Evolutionary conservation across 2,329 filamentous ascomycete genomes (phyloP).

Genomic region (Gliomastix tumulicola): DNA sequence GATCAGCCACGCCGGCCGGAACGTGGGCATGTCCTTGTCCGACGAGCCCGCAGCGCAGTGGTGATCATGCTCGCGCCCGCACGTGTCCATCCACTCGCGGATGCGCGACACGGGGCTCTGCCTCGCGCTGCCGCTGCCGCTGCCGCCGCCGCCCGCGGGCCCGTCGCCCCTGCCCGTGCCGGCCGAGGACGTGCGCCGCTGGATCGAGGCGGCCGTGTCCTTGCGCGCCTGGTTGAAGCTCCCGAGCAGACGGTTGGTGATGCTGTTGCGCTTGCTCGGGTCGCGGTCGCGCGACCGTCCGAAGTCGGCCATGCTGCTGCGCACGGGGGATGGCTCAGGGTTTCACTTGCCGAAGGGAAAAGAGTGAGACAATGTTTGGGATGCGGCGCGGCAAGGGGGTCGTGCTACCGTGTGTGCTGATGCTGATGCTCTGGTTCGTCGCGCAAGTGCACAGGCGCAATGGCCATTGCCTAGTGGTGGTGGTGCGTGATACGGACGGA

Average conservation of each 20-base stretch:
- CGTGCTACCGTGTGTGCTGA: no score
- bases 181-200: slow-evolving; percentile 21
- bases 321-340: no score
- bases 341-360: no score
- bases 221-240: slow-evolving; percentile 23
- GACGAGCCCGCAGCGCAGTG: slow-evolving; percentile 22
- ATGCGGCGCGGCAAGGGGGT: no score
- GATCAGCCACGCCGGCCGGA: slow-evolving; percentile 32
- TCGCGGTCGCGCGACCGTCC: slow-evolving; percentile 13
- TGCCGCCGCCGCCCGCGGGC: not conserved
- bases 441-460: no score
- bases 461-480: no score
- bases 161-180: slow-evolving; percentile 10
- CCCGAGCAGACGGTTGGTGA: slow-evolving; percentile 28
- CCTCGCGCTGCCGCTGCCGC: not conserved
- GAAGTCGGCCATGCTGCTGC: slow-evolving; percentile 4
- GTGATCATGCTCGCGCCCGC: slow-evolving; percentile 30
- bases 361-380: no score
- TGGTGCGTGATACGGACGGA: no score
- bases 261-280: slow-evolving; percentile 28
- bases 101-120: slow-evolving; percentile 28
- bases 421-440: no score
- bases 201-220: slow-evolving; percentile 14
- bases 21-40: slow-evolving; percentile 14
- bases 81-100: slow-evolving; percentile 34